Conservation (phyloP, 1,284 basidiomycete genomes). For the Coniferiporia weirii region DNA sequence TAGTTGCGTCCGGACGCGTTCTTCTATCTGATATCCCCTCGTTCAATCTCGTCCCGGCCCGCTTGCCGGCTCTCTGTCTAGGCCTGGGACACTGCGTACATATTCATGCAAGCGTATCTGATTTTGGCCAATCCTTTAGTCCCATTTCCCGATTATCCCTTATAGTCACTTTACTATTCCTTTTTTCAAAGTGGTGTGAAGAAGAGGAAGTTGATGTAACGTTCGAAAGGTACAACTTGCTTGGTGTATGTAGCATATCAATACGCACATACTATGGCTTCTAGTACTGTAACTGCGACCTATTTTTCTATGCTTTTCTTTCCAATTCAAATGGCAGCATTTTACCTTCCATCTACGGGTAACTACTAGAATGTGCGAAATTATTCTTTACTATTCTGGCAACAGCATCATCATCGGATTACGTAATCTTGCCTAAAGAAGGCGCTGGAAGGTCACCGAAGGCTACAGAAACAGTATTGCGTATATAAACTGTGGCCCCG, state of each 20-base stretch:
- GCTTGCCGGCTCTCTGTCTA: neutral
- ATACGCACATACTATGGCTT: constrained; percentile 13
- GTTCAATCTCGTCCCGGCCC: neutral
- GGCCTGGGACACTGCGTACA: constrained; percentile 6
- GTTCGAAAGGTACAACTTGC: neutral
- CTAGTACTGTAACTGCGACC: constrained; percentile 4
- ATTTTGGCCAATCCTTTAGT: neutral
- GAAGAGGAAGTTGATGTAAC: neutral
- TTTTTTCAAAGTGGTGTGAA: neutral
- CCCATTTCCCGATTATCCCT: no score
- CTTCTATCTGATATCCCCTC: constrained; percentile 1
- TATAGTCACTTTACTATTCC: neutral
- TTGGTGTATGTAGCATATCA: neutral
- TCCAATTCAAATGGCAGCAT: no score
- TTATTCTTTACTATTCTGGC: constrained; percentile 1
- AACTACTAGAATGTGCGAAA: neutral
- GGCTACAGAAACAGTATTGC: constrained; percentile 4
- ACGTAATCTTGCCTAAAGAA: constrained; percentile 11
- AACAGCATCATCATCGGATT: neutral
- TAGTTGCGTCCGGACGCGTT: neutral
- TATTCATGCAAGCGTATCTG: neutral
- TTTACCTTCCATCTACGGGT: no score
- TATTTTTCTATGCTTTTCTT: neutral
- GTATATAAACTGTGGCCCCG: constrained; percentile 8
- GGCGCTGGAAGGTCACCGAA: constrained; percentile 17